Percentiles rank a stretch among this genome's conserved stretches.
Conservation (phyloP, 805 yeast genomes). For the Barnettozyma californica region DNA sequence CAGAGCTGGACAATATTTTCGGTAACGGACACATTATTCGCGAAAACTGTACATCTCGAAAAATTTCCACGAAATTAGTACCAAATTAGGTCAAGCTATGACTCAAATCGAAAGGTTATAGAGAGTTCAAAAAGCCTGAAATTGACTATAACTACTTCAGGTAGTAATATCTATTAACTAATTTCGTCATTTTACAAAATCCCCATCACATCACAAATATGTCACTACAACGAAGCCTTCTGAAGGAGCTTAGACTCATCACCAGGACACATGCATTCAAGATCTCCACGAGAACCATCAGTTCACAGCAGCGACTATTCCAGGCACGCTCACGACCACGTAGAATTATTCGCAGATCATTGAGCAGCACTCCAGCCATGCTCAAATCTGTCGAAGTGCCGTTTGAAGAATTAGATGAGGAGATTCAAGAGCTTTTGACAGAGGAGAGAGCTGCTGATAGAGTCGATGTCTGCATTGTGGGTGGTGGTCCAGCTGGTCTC, state of each 20-base stretch:
- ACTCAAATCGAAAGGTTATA: neutral
- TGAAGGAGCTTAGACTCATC: conserved; percentile 10
- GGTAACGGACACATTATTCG: conserved; percentile 1
- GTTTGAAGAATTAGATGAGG: conserved; percentile 31
- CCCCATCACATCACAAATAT: neutral
- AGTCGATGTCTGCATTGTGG: conserved; percentile 93
- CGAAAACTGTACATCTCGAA: neutral
- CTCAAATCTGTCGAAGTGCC: conserved; percentile 23
- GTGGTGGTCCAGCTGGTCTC: conserved; percentile 97
- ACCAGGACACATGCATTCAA: conserved; percentile 2
- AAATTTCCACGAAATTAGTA: neutral
- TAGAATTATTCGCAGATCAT: neutral
- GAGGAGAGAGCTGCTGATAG: conserved; percentile 77
- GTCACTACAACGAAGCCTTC: conserved; percentile 6
- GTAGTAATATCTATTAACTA: neutral
- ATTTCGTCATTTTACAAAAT: neutral
- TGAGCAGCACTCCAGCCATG: neutral
- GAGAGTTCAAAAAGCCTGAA: neutral
- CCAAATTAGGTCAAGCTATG: neutral
- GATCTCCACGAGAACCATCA: neutral
- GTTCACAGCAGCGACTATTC: neutral
- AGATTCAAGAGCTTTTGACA: conserved; percentile 40
- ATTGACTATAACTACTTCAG: neutral
- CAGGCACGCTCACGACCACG: neutral
- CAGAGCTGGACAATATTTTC: neutral